These are phyloP conservation scores for Agaricus blazei DNA, from an alignment of 768 basidiomycete species.

Conservation along the genomic window DNA sequence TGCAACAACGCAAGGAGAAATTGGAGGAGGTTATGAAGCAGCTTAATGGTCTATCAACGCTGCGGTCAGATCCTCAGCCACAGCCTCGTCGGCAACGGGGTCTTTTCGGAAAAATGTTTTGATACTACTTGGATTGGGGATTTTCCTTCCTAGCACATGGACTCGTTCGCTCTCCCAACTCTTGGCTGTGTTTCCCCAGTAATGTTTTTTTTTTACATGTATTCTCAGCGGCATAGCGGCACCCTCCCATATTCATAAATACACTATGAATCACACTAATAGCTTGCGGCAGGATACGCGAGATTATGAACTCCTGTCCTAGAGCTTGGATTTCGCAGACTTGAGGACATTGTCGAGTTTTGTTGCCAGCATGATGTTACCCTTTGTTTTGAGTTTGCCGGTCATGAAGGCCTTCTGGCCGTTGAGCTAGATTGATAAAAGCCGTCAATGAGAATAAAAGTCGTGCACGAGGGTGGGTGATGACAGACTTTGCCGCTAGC, in stretches of 20 bases:
- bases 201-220: not conserved
- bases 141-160: not conserved
- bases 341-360: constrained; percentile 82
- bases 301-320: constrained; percentile 4
- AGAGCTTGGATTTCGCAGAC: constrained; percentile 40
- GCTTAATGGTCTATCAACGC: constrained; percentile 84
- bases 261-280: constrained; percentile 10
- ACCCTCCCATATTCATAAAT: not conserved
- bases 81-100: constrained; percentile 70
- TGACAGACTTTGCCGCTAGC: constrained; percentile 62
- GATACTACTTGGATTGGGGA: not conserved
- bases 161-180: not conserved
- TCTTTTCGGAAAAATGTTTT: constrained; percentile 75
- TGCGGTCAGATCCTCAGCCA: constrained; percentile 79
- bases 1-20: constrained; percentile 97
- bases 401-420: constrained; percentile 97
- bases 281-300: not conserved
- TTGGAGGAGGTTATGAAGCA: constrained; percentile 97
- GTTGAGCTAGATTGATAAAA: constrained; percentile 48
- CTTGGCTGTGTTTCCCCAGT: not conserved
- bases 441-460: not conserved
- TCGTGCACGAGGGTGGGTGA: not conserved
- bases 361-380: constrained; percentile 91
- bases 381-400: constrained; percentile 87
- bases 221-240: not conserved